A percentile compares a stretch with the other conserved stretches of the same genome.
These are phyloP conservation scores for Candida ortonii DNA, from an alignment of 805 yeast species.

Conservation along the genomic window DNA sequence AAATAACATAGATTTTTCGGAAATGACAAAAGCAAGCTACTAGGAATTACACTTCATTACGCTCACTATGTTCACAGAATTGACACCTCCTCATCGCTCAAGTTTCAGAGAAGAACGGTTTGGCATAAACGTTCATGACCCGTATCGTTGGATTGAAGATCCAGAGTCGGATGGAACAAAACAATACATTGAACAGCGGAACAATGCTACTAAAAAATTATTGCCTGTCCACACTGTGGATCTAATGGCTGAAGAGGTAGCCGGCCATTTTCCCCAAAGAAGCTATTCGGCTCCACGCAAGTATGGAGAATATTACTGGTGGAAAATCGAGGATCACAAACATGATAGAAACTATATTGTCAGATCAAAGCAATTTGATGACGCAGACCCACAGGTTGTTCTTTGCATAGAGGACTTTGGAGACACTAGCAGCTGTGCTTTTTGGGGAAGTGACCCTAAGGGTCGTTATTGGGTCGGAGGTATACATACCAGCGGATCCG, in stretches of 20 bases:
- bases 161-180: constrained; percentile 3
- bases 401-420: constrained; percentile 5
- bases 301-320: constrained; percentile 8
- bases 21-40: too few relatives aligned
- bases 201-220: constrained; percentile 1
- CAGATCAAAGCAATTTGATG: constrained; percentile 4
- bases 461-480: constrained; percentile 10
- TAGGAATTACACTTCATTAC: too few relatives aligned
- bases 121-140: constrained; percentile 6
- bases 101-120: constrained; percentile 4
- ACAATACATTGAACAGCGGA: constrained; percentile 6
- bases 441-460: constrained; percentile 7
- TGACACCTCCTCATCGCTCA: too few relatives aligned
- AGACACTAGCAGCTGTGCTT: constrained; percentile 7
- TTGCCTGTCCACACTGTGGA: not conserved
- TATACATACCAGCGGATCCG: constrained; percentile 10
- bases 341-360: constrained; percentile 5
- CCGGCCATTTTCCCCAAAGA: constrained; percentile 2
- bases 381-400: constrained; percentile 1
- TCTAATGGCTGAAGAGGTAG: constrained; percentile 3
- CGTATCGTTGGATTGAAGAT: constrained; percentile 13
- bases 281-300: constrained; percentile 2
- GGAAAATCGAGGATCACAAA: constrained; percentile 5
- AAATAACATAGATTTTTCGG: too few relatives aligned
- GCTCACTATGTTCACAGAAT: too few relatives aligned